Evolutionary conservation across 2,329 filamentous ascomycete genomes (phyloP).

Genomic region (Fusarium napiforme): DNA sequence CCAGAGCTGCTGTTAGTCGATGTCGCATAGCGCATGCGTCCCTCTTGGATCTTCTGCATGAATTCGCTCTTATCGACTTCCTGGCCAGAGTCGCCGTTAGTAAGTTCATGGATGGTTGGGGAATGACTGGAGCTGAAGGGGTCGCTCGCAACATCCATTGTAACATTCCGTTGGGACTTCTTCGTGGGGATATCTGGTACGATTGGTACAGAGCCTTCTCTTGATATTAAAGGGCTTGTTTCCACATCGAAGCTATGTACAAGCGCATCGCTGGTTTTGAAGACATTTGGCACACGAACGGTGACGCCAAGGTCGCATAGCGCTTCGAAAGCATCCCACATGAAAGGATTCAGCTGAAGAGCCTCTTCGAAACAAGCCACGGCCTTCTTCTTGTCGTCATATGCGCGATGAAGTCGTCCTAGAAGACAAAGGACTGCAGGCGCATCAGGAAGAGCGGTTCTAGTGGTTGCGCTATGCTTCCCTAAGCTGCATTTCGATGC

Average conservation of each 20-base stretch:
- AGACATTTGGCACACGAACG: constrained; percentile 86
- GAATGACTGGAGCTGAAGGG: constrained; percentile 63
- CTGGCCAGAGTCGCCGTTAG: constrained; percentile 53
- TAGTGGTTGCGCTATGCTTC: constrained; percentile 80
- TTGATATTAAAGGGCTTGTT: constrained; percentile 48
- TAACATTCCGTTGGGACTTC: constrained; percentile 54
- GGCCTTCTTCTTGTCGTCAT: constrained; percentile 85
- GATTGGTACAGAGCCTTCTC: constrained; percentile 50
- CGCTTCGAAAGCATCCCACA: constrained; percentile 95
- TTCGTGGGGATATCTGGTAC: constrained; percentile 55
- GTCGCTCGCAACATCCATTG: constrained; percentile 55
- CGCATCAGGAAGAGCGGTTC: constrained; percentile 83
- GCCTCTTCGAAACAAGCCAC: constrained; percentile 88
- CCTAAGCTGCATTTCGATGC: constrained; percentile 79
- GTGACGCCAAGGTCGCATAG: constrained; percentile 89
- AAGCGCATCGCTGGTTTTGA: constrained; percentile 73
- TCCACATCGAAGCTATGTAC: constrained; percentile 59
- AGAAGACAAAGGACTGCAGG: constrained; percentile 85
- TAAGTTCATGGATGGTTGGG: constrained; percentile 54
- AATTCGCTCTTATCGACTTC: constrained; percentile 64
- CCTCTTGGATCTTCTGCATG: constrained; percentile 65
- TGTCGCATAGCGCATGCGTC: constrained; percentile 58
- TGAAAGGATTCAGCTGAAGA: constrained; percentile 90
- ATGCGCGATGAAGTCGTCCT: constrained; percentile 85
- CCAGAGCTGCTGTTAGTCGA: constrained; percentile 52